These are phyloP conservation scores for Fraxinus nigra DNA, from an alignment of 305 asterid species.

Conservation along the genomic window DNA sequence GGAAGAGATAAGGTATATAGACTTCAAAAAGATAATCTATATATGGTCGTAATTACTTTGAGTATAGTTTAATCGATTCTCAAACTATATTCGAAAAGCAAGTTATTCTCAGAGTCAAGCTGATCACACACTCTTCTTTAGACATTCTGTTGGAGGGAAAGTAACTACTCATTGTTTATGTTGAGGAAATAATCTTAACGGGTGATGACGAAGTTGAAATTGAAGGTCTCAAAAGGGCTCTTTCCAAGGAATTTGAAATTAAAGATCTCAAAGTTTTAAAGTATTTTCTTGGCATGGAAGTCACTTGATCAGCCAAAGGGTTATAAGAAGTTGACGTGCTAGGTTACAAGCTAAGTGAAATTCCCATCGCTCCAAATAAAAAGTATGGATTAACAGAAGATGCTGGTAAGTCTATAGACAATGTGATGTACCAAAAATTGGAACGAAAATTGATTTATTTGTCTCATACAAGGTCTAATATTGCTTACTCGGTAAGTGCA, in stretches of 20 bases:
- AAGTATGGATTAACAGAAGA: neutral
- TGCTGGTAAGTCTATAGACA: neutral
- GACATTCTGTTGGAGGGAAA: neutral
- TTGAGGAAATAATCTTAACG: too few species aligned
- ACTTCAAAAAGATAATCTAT: neutral
- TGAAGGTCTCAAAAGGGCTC: neutral
- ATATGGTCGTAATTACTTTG: neutral
- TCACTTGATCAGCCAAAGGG: neutral
- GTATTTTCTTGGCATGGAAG: neutral
- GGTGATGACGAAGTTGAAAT: neutral
- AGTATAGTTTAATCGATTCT: neutral
- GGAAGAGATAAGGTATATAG: neutral
- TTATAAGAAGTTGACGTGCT: neutral
- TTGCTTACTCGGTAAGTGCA: neutral
- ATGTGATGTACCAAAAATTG: neutral
- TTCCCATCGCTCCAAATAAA: neutral
- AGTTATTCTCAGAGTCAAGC: neutral
- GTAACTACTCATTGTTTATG: neutral
- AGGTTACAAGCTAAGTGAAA: neutral
- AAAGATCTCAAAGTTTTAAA: neutral
- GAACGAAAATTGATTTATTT: neutral
- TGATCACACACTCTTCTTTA: neutral
- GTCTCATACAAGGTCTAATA: neutral
- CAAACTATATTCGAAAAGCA: neutral
- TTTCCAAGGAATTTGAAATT: neutral